Percentiles rank a stretch among this genome's conserved stretches.
phyloP scores from a whole-genome alignment of 1,139 yeast genomes.

The Blastobotrys malaysiensis region DNA sequence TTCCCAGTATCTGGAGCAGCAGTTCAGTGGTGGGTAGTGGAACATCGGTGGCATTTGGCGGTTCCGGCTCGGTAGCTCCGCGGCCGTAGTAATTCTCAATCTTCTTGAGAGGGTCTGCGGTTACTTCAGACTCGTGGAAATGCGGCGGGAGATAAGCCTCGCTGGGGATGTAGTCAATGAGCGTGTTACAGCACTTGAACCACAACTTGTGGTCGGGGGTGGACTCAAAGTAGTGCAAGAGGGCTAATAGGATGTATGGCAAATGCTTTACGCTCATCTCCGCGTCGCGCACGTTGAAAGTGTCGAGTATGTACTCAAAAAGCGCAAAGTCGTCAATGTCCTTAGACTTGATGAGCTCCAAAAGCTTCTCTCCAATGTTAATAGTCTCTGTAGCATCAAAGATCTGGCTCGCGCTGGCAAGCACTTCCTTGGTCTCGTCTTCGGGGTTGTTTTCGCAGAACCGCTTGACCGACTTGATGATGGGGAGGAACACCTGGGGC shows the following conservation, averaged over 20 bases:
- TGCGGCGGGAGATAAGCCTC: slow-evolving; percentile 3
- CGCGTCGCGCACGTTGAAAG: slow-evolving; percentile 75
- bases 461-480: slow-evolving; percentile 39
- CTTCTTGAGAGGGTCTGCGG: not conserved
- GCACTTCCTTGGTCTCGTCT: slow-evolving; percentile 38
- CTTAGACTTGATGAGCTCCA: slow-evolving; percentile 34
- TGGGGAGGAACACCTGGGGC: slow-evolving; percentile 63
- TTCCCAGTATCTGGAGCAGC: not conserved
- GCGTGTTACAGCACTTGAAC: slow-evolving; percentile 16
- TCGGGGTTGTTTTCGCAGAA: slow-evolving; percentile 18
- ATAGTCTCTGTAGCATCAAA: slow-evolving; percentile 82
- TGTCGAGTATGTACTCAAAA: slow-evolving; percentile 52
- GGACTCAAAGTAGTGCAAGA: slow-evolving; percentile 27
- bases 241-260: slow-evolving; percentile 58
- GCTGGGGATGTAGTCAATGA: slow-evolving; percentile 6
- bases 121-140: not conserved
- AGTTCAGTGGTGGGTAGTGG: slow-evolving; percentile 1
- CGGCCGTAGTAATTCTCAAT: slow-evolving; percentile 10
- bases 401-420: slow-evolving; percentile 57
- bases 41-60: not conserved
- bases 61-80: not conserved
- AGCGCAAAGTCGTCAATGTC: slow-evolving; percentile 37
- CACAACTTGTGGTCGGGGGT: slow-evolving; percentile 11
- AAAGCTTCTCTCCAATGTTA: slow-evolving; percentile 66
- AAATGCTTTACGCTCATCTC: slow-evolving; percentile 75